Evolutionary conservation across 495 filamentous ascomycete genomes (phyloP).

Genomic region (Thozetella sp.): DNA sequence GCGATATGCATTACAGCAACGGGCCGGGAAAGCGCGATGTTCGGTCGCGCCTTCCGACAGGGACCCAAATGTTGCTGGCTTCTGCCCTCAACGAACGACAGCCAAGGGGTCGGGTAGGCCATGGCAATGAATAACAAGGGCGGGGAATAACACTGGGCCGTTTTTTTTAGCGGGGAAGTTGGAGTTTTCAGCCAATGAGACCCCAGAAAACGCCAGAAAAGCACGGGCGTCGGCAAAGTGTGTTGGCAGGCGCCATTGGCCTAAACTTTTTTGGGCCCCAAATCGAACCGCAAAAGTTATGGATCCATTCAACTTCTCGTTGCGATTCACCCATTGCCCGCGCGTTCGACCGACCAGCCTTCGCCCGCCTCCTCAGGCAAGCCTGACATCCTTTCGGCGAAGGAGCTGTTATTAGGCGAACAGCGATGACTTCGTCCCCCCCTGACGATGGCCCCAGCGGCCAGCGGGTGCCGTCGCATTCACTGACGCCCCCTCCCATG

Average conservation of each 20-base stretch:
- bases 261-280: conserved; percentile 2
- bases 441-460: conserved; percentile 17
- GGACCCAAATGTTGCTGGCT: too few relatives aligned
- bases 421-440: conserved; percentile 38
- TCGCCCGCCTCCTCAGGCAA: conserved; percentile 3
- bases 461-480: conserved; percentile 9
- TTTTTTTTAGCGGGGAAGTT: neutral
- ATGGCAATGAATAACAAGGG: too few relatives aligned
- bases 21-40: too few relatives aligned
- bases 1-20: too few relatives aligned
- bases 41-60: too few relatives aligned
- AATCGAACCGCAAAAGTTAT: conserved; percentile 2
- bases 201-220: neutral
- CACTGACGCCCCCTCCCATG: conserved; percentile 31
- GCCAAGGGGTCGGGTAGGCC: too few relatives aligned
- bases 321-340: conserved; percentile 3
- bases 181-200: neutral
- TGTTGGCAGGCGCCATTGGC: neutral
- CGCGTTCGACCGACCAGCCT: neutral
- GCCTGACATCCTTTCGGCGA: conserved; percentile 23
- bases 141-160: too few relatives aligned
- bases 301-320: neutral
- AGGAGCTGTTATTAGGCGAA: conserved; percentile 30
- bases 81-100: too few relatives aligned
- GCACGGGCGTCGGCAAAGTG: conserved; percentile 1